Percentiles rank a stretch among this genome's conserved stretches.
Conservation (phyloP, 208 protist genomes). For the Zelonia costaricensis region DNA sequence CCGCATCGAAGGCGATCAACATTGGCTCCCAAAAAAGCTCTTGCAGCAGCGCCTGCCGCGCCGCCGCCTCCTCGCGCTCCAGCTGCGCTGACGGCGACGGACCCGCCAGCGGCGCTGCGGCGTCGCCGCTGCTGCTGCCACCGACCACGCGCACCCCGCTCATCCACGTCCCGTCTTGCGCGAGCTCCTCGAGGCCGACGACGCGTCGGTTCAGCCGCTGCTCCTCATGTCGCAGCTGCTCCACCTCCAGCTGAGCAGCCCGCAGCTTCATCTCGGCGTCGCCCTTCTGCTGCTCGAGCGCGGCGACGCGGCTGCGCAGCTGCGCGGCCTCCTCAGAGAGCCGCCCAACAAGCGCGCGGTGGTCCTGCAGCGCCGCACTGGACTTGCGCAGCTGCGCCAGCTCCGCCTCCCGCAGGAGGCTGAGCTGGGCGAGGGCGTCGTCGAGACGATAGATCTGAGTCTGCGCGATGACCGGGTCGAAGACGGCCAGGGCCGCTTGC, state of each 20-base stretch:
- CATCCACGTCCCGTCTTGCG: slow-evolving; percentile 21
- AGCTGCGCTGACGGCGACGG: slow-evolving; percentile 8
- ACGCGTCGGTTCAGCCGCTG: slow-evolving; percentile 38
- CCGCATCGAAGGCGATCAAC: slow-evolving; percentile 85
- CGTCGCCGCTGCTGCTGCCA: not conserved
- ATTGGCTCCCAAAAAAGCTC: slow-evolving; percentile 85
- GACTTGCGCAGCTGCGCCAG: slow-evolving; percentile 35
- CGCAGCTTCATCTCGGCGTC: slow-evolving; percentile 17
- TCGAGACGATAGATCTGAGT: slow-evolving; percentile 81
- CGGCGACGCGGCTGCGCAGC: slow-evolving; percentile 19
- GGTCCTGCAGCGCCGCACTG: slow-evolving; percentile 35
- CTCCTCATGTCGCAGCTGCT: slow-evolving; percentile 71
- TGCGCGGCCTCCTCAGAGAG: slow-evolving; percentile 40
- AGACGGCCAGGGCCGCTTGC: slow-evolving; percentile 45
- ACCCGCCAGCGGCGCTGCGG: not conserved
- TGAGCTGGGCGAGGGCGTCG: slow-evolving; percentile 75
- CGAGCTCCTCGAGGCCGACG: slow-evolving; percentile 30
- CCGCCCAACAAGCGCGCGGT: slow-evolving; percentile 40
- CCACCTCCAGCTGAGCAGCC: slow-evolving; percentile 49
- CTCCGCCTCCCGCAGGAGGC: slow-evolving; percentile 78
- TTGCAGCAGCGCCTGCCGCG: slow-evolving; percentile 57
- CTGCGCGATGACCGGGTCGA: slow-evolving; percentile 84
- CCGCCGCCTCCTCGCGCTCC: slow-evolving; percentile 42
- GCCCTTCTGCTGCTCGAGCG: slow-evolving; percentile 32
- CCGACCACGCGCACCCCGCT: slow-evolving; percentile 20